Evolutionary conservation across 495 filamentous ascomycete species (phyloP).

Genomic region (Podospora fimiseda): DNA sequence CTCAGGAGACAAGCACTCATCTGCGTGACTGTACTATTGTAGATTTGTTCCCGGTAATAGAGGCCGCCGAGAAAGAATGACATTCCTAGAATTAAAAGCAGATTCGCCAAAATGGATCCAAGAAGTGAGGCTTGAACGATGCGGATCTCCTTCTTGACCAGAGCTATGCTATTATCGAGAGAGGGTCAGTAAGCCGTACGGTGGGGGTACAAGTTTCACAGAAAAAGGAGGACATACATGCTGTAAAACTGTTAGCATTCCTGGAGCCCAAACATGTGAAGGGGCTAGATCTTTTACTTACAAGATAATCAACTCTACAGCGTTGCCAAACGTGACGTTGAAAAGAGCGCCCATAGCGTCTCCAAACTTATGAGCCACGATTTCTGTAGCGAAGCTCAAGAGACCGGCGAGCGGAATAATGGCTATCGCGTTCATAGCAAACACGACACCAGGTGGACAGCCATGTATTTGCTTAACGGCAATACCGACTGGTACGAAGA

Average conservation of each 20-base stretch:
- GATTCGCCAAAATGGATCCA: slow-evolving; percentile 82
- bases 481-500: slow-evolving; percentile 76
- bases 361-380: slow-evolving; percentile 68
- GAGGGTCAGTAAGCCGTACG: slow-evolving; percentile 9
- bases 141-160: slow-evolving; percentile 72
- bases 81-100: slow-evolving; percentile 85
- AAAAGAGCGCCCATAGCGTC: slow-evolving; percentile 76
- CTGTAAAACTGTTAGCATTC: slow-evolving; percentile 20
- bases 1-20: slow-evolving; percentile 89
- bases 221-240: too few species aligned
- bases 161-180: slow-evolving; percentile 46
- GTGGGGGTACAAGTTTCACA: too few species aligned
- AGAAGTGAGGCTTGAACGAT: slow-evolving; percentile 84
- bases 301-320: slow-evolving; percentile 81
- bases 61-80: slow-evolving; percentile 79
- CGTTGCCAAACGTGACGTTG: slow-evolving; percentile 86
- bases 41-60: slow-evolving; percentile 82
- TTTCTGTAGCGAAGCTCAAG: slow-evolving; percentile 74
- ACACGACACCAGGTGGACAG: slow-evolving; percentile 43
- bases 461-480: slow-evolving; percentile 46
- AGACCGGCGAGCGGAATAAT: slow-evolving; percentile 79
- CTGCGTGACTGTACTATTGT: slow-evolving; percentile 87
- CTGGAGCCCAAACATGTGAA: too few species aligned
- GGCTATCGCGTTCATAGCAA: slow-evolving; percentile 77
- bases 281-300: slow-evolving; percentile 3